A percentile compares a stretch with the other conserved stretches of the same genome.
Conservation (phyloP, 805 yeast genomes). For the Kodamaea leandrae region DNA sequence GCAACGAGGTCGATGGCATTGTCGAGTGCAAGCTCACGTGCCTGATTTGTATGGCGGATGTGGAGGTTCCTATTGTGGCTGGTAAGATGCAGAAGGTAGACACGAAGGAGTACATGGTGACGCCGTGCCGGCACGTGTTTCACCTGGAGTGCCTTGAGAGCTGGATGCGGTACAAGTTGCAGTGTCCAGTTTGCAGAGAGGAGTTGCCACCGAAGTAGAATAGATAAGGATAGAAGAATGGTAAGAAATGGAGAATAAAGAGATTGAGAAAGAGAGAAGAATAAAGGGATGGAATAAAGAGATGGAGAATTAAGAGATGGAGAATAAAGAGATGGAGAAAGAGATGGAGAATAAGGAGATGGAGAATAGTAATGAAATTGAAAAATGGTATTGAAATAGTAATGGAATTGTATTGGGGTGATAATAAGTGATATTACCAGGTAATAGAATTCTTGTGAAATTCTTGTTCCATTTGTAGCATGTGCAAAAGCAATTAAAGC, state of each 20-base stretch:
- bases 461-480: too few relatives aligned
- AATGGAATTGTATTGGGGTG: too few relatives aligned
- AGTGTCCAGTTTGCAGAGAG: slow-evolving; percentile 90
- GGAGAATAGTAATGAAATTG: not conserved
- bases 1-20: slow-evolving; percentile 24
- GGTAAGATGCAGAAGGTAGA: slow-evolving; percentile 10
- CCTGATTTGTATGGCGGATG: slow-evolving; percentile 84
- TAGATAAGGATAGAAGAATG: not conserved
- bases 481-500: too few relatives aligned
- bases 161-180: slow-evolving; percentile 92
- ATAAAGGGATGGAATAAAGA: not conserved
- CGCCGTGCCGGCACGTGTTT: slow-evolving; percentile 90
- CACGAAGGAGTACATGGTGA: slow-evolving; percentile 63
- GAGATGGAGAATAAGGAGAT: not conserved
- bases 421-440: too few relatives aligned
- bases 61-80: slow-evolving; percentile 52
- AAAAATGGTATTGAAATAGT: too few relatives aligned
- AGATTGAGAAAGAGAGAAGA: not conserved
- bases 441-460: too few relatives aligned
- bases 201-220: slow-evolving; percentile 74
- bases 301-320: too few relatives aligned
- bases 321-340: not conserved
- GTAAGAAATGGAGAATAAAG: not conserved
- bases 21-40: slow-evolving; percentile 61
- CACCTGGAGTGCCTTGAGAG: slow-evolving; percentile 84